A percentile compares a stretch with the other conserved stretches of the same genome.
phyloP scores from a whole-genome alignment of 2,329 filamentous ascomycete species.

The Cladosporium halotolerans region DNA sequence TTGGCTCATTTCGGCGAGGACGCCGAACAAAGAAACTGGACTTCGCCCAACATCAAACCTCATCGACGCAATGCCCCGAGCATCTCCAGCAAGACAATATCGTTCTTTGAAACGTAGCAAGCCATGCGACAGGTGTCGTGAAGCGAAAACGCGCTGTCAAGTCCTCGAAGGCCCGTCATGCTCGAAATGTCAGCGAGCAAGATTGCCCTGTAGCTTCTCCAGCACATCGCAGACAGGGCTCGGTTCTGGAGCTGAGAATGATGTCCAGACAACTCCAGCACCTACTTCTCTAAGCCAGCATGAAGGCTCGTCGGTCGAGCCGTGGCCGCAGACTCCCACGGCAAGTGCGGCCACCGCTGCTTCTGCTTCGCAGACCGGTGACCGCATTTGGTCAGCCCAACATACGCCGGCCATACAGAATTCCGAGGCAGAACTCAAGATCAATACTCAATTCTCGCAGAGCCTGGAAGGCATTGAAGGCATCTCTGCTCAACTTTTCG shows the following conservation, averaged over 20 bases:
- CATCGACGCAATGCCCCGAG: neutral
- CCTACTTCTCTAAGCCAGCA: neutral
- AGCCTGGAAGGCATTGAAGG: constrained; percentile 4
- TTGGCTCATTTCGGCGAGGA: too few relatives aligned
- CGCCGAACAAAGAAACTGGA: too few relatives aligned
- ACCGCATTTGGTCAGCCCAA: neutral
- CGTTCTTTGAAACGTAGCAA: constrained; percentile 6
- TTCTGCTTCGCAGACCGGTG: neutral
- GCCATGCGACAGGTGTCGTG: constrained; percentile 5
- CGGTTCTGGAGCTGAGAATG: neutral
- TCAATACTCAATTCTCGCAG: constrained; percentile 7
- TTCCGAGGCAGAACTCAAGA: neutral
- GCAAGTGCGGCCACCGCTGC: neutral
- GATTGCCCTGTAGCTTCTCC: neutral
- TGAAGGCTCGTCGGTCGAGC: neutral
- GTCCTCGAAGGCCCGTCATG: neutral
- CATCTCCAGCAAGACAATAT: constrained; percentile 3
- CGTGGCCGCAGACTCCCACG: constrained; percentile 1
- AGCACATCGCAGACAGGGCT: neutral
- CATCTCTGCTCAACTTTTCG: neutral
- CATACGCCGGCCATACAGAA: neutral
- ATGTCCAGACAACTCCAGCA: neutral
- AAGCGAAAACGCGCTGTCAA: constrained; percentile 1
- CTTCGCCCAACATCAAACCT: neutral
- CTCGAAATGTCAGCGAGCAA: constrained; percentile 1